Evolutionary conservation across 495 filamentous ascomycete species (phyloP), one percentile per base, ranked within the genome.

Genomic region (Echria macrotheca): DNA sequence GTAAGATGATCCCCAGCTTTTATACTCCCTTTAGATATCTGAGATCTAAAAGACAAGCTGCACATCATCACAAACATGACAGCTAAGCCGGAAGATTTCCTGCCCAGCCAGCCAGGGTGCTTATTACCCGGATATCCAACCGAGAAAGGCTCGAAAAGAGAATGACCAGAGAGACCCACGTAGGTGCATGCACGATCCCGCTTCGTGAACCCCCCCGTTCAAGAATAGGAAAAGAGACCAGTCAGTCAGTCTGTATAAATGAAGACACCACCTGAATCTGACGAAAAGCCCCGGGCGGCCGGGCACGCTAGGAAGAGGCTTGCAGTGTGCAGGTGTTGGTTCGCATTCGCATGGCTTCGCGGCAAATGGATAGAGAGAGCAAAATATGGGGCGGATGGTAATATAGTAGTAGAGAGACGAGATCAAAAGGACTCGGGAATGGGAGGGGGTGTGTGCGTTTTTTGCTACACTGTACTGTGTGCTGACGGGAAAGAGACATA

Each of bases 41-140:
- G n/a, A n/a, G n/a, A n/a, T n/a, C n/a, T n/a, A n/a, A n/a, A n/a
- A n/a, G n/a, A n/a, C n/a, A n/a, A n/a, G n/a, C n/a, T n/a, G n/a
- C n/a, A n/a, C n/a, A n/a, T n/a, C n/a, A n/a, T n/a, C n/a, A n/a
- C n/a, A n/a, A n/a, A n/a, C n/a, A n/a, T n/a, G n/a, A n/a, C n/a
- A n/a, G n/a, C n/a, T n/a, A 31, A 31, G 6, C 28, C 6, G 21
- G 38, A 4, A 3, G 38, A 15, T 5, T 41, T 17, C 24, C 38
- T 24, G 18, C 19, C 7, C 21, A 8, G 15, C 38, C 38, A 2
- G n/a, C 40, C 2, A 29, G 12, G 21, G 32, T 6, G 21, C 18
- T n/a, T 17, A 39, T 48, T 48, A 48, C 28, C 46, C 46, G 35
- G 46, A 18, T 40, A 38, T 35, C 46, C 46, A 48, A 24, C 46